These are phyloP conservation scores for Ceratocystis eucalypticola DNA, from an alignment of 2,329 filamentous ascomycete species.

Conservation along the genomic window DNA sequence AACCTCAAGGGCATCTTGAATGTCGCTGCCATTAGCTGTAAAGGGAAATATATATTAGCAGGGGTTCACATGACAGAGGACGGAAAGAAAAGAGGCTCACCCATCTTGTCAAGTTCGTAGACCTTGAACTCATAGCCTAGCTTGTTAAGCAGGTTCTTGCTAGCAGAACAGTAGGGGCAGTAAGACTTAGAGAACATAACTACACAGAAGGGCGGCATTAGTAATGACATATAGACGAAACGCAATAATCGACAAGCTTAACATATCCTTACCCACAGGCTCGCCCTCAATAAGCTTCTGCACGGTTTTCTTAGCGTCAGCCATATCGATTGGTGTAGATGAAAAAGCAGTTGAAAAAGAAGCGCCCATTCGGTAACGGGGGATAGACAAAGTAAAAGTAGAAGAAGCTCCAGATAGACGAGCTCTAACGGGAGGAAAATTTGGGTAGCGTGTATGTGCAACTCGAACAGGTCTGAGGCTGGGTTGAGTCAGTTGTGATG, in stretches of 20 bases:
- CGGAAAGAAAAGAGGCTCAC: slow-evolving; percentile 32
- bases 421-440: background rate
- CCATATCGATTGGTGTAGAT: slow-evolving; percentile 54
- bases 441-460: background rate
- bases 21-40: slow-evolving; percentile 63
- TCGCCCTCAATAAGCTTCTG: slow-evolving; percentile 69
- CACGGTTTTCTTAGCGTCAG: slow-evolving; percentile 69
- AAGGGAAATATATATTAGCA: background rate
- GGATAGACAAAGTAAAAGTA: slow-evolving; percentile 27
- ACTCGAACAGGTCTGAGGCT: background rate
- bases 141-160: slow-evolving; percentile 61
- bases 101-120: slow-evolving; percentile 73
- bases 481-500: background rate
- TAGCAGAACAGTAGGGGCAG: slow-evolving; percentile 79
- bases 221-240: background rate
- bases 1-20: slow-evolving; percentile 71
- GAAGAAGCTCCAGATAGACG: background rate
- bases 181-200: slow-evolving; percentile 95
- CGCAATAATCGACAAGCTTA: background rate
- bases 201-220: slow-evolving; percentile 24
- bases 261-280: slow-evolving; percentile 18
- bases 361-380: slow-evolving; percentile 22
- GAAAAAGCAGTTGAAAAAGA: slow-evolving; percentile 27
- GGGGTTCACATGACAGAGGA: background rate
- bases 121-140: slow-evolving; percentile 58